Base-by-base conservation (phyloP, 495 filamentous ascomycete genomes). In the Hypoxylon crocopeplum region DNA sequence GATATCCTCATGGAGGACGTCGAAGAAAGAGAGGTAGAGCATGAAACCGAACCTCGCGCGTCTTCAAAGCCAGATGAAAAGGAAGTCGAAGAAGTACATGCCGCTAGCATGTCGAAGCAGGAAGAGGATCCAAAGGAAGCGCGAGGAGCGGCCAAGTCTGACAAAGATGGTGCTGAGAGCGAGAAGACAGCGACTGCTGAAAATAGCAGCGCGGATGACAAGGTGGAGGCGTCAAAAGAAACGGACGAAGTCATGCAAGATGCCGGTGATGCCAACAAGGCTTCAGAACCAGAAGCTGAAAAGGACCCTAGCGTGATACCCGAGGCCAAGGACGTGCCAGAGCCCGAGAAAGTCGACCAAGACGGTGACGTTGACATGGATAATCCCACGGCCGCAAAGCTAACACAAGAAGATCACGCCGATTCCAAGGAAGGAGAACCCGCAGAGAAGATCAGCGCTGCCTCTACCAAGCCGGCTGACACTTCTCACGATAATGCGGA, bases 1-100 rank as follows among this genome's bases (percentile, higher is more conserved):
- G 87, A 89, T 63, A 77, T 83, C 3, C 70, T 84, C 8, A 87
- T 89, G 78, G 88, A 87, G 57, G 86, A 88, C 60, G 84, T 75
- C 7, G 71, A 66, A 1, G 70, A 67, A 7, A 46, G 70, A 3
- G 71, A 70, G 20, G 50, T 66, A 11, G 63, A 70, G 0, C 53
- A 59, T 15, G 59, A 65, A 25, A 50, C 50, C 5, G 67, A 72
- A 37, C 10, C 56, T 19, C 24, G 55, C 7, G 32, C 44, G 21
- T 3, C 51, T 6, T 68, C 72, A 6, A 76, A 72, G 50, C 64
- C 68, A 48, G 75, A 72, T 39, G 76, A 77, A 58, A 75, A 73
- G 56, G 75, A 80, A 1, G 59, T 21, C 17, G 58, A 61, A 24
- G 48, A 57, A 24, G 37, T 59, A 54, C 33, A 75, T 45, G n/a